Percentiles rank a stretch among this genome's conserved stretches.
Conservation (phyloP, 2,329 filamentous ascomycete species). For the Venturia oleaginea region DNA sequence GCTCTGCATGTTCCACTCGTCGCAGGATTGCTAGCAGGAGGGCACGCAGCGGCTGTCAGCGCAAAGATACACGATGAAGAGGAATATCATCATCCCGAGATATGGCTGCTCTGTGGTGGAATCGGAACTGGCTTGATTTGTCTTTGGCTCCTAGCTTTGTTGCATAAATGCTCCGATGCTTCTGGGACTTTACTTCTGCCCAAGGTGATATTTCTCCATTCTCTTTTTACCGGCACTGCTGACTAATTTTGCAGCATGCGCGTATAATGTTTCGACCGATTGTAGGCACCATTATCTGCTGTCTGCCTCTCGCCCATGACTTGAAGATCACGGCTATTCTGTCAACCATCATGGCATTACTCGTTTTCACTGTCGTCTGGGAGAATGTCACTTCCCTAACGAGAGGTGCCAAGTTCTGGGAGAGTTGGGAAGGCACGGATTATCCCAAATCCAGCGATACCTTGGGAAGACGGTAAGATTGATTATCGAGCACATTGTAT, state of each 20-base stretch:
- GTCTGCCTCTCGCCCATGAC: constrained; percentile 10
- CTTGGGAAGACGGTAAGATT: background rate
- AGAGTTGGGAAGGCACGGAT: constrained; percentile 11
- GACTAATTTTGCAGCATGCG: background rate
- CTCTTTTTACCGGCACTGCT: background rate
- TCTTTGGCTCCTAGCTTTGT: constrained; percentile 4
- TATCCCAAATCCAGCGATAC: constrained; percentile 6
- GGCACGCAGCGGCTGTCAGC: constrained; percentile 6
- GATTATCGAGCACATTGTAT: no score
- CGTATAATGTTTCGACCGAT: constrained; percentile 6
- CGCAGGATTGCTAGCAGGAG: constrained; percentile 6
- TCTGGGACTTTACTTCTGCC: constrained; percentile 6
- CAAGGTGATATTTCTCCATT: background rate
- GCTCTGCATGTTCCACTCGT: constrained; percentile 9
- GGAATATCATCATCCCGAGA: constrained; percentile 8
- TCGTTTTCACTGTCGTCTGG: constrained; percentile 5
- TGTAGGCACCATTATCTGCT: background rate
- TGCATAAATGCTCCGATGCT: constrained; percentile 5
- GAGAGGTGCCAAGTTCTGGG: constrained; percentile 9
- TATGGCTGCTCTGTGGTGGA: constrained; percentile 9
- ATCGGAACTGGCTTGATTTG: constrained; percentile 7
- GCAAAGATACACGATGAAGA: background rate
- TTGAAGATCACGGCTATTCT: constrained; percentile 10
- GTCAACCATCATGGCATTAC: constrained; percentile 8
- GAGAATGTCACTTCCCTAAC: constrained; percentile 8